phyloP scores from a whole-genome alignment of 805 yeast species.

The Wilhelminamyces savonicus region DNA sequence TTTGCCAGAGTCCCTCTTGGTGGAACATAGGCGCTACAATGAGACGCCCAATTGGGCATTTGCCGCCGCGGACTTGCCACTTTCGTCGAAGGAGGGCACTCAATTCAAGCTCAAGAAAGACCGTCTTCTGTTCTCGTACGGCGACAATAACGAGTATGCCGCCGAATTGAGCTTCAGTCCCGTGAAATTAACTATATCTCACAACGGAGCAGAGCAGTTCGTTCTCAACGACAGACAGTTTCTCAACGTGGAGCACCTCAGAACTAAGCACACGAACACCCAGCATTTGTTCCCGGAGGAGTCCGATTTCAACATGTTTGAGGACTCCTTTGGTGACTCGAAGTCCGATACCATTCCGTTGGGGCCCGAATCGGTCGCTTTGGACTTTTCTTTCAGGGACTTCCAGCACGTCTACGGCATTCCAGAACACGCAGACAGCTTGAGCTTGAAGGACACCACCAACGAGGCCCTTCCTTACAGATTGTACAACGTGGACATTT shows the following conservation, averaged over 20 bases:
- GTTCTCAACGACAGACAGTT: slow-evolving; percentile 63
- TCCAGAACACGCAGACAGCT: slow-evolving; percentile 89
- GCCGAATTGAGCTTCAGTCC: slow-evolving; percentile 42
- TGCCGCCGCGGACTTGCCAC: slow-evolving; percentile 12
- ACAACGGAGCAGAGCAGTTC: no score
- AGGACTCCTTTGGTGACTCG: slow-evolving; percentile 66
- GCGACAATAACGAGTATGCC: slow-evolving; percentile 29
- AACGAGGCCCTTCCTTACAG: slow-evolving; percentile 66
- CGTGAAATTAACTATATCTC: slow-evolving; percentile 43
- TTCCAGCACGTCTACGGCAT: slow-evolving; percentile 78
- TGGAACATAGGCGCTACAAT: slow-evolving; percentile 47
- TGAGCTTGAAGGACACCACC: slow-evolving; percentile 67
- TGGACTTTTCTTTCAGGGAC: slow-evolving; percentile 64
- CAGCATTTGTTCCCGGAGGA: slow-evolving; percentile 48
- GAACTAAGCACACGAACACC: slow-evolving; percentile 33
- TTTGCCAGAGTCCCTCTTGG: slow-evolving; percentile 10
- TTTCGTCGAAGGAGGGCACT: slow-evolving; percentile 3
- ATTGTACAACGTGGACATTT: slow-evolving; percentile 87
- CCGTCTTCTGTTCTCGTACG: slow-evolving; percentile 24
- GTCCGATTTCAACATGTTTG: slow-evolving; percentile 57
- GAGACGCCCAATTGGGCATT: slow-evolving; percentile 60
- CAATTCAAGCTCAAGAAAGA: slow-evolving; percentile 10
- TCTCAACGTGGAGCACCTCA: slow-evolving; percentile 77
- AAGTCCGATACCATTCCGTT: slow-evolving; percentile 58
- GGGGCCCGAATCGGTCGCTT: slow-evolving; percentile 86